A percentile compares a stretch with the other conserved stretches of the same genome.
phyloP scores from a whole-genome alignment of 2,329 filamentous ascomycete species.

The Scedosporium minutisporum region DNA sequence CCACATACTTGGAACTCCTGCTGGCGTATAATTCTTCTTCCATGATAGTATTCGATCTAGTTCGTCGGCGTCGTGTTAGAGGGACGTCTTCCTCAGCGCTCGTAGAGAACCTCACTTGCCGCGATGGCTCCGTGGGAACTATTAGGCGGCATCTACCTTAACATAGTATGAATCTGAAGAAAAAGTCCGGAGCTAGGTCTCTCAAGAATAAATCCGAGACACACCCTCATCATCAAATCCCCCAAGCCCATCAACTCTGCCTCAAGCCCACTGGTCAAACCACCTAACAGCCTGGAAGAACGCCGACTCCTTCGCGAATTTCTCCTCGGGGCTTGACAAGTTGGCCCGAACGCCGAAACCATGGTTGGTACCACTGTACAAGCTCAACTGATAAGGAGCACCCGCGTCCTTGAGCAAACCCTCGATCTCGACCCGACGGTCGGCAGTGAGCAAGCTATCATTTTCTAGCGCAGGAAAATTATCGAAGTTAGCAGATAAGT shows the following conservation, averaged over 20 bases:
- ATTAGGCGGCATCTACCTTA: not conserved
- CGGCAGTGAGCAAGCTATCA: constrained; percentile 48
- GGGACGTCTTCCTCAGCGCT: no score
- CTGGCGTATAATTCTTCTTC: no score
- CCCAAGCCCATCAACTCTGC: not conserved
- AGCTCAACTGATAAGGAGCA: constrained; percentile 55
- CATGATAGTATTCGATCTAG: no score
- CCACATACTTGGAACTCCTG: no score
- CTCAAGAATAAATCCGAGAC: not conserved
- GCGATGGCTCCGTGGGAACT: not conserved
- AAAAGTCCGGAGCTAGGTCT: not conserved
- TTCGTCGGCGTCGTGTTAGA: no score
- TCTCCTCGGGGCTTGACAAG: constrained; percentile 35
- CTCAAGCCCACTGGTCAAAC: constrained; percentile 47
- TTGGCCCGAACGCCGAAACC: constrained; percentile 67
- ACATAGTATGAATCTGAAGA: not conserved
- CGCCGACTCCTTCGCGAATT: constrained; percentile 69
- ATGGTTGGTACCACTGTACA: constrained; percentile 61
- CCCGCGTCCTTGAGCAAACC: constrained; percentile 43
- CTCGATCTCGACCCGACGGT: constrained; percentile 48
- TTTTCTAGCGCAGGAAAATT: constrained; percentile 30
- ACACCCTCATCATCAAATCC: not conserved
- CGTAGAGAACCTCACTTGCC: no score
- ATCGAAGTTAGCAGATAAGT: not conserved
- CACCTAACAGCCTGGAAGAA: constrained; percentile 67